A percentile compares a stretch with the other conserved stretches of the same genome.
These are phyloP conservation scores for Capronia coronata DNA, from an alignment of 2,329 filamentous ascomycete species.

Conservation along the genomic window DNA sequence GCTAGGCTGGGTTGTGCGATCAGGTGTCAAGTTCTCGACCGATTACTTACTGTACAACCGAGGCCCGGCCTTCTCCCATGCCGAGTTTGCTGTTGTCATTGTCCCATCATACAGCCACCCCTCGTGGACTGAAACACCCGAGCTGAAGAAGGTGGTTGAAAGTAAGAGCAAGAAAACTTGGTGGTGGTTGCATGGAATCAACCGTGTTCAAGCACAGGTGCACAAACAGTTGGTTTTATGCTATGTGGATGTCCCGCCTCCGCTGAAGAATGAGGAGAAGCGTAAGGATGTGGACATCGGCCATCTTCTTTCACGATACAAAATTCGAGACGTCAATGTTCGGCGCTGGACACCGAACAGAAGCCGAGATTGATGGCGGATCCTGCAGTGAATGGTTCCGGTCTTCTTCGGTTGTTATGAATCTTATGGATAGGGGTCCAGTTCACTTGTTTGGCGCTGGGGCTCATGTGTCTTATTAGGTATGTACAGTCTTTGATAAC, in stretches of 20 bases:
- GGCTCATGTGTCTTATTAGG: no score
- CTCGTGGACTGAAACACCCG: constrained; percentile 57
- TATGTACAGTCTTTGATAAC: background rate
- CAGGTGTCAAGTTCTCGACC: constrained; percentile 88
- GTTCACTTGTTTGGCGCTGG: background rate
- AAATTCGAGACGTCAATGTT: constrained; percentile 71
- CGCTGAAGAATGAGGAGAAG: constrained; percentile 43
- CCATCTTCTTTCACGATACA: constrained; percentile 60
- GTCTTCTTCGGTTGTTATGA: background rate
- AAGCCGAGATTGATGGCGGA: constrained; percentile 51
- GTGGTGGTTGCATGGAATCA: constrained; percentile 69
- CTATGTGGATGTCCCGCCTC: constrained; percentile 84
- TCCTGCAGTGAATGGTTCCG: background rate
- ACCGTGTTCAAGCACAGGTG: constrained; percentile 82
- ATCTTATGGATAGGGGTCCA: background rate
- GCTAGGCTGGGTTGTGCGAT: constrained; percentile 86
- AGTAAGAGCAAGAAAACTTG: constrained; percentile 39
- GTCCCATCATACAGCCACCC: constrained; percentile 71
- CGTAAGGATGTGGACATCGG: constrained; percentile 50
- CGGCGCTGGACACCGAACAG: constrained; percentile 80
- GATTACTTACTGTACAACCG: constrained; percentile 93
- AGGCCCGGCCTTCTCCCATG: constrained; percentile 89
- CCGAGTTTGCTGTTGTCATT: constrained; percentile 82
- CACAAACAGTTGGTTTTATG: constrained; percentile 82
- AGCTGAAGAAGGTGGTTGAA: constrained; percentile 48